Base-by-base conservation (phyloP, 805 yeast genomes). In the Candida tibetensis region DNA sequence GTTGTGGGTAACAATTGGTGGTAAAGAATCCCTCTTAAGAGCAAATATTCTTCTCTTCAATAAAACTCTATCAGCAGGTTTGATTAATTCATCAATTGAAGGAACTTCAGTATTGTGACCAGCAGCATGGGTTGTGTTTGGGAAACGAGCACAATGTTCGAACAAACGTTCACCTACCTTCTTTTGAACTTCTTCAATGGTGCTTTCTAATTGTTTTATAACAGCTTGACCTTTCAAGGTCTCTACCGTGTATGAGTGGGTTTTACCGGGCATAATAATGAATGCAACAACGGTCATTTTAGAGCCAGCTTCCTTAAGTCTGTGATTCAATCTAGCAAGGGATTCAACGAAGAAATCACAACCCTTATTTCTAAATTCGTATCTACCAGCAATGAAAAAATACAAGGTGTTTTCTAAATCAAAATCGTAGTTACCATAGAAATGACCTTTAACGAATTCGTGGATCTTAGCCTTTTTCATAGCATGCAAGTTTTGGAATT, bases 221-320 rank as follows among this genome's bases (percentile, higher is more conserved):
- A 90, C 97, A 1, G 98, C 97, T 66, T 93, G 99, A 31, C 96
- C 95, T 66, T 84, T 86, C 52, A 91, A 75, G 4, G 98, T 93
- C 60, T 91, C 98, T 22, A 89, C 95, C 2, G 98, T 93, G 64
- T 88, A 91, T 0, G 97, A 90, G 53, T 85, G 82, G 40, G 95
- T 90, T 36, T 82, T 79, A 13, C 97, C 98, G 2, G 99, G 99
- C 98, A 93, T 93, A 63, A 91, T 91, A 55, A 91, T 88, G 58
- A 91, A 91, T 8, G 98, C 98, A 30, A 91, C 97, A 15, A 91
- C 93, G 0, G 98, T 91, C 73, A 82, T 85, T 52, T 84, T 86
- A 4, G 96, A 85, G 29, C 87, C 87, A 4, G 79, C 64, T 40
- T 79, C 81, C 67, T 93, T 88, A 56, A 91, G 77, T 43, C 82